A percentile compares a stretch with the other conserved stretches of the same genome.
Evolutionary conservation across 2,329 filamentous ascomycete species (phyloP).

Genomic region (Epichloe brachyelytri): DNA sequence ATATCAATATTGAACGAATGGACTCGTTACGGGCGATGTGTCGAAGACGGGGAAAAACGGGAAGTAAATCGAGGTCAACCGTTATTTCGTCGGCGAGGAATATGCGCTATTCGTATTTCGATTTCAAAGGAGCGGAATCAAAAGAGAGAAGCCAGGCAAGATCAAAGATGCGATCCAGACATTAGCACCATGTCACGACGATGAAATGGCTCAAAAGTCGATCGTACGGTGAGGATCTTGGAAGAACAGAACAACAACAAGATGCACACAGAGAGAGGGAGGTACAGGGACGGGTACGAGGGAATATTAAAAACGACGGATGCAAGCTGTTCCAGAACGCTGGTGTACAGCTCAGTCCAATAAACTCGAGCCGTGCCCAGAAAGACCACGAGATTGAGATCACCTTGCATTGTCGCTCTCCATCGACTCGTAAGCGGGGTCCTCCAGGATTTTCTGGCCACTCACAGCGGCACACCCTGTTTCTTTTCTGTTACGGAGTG

Average conservation of each 20-base stretch:
- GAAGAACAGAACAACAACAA: background rate
- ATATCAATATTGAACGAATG: background rate
- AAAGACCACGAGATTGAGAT: background rate
- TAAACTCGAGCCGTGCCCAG: background rate
- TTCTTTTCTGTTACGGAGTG: background rate
- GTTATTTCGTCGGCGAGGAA: background rate
- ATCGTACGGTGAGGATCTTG: background rate
- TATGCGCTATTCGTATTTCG: background rate
- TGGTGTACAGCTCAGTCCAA: background rate
- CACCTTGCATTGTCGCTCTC: background rate
- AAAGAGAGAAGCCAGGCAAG: background rate
- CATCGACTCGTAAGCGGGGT: background rate
- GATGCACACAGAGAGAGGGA: background rate
- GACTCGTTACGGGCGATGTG: background rate
- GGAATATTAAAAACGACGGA: background rate
- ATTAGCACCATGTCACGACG: background rate
- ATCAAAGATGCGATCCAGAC: background rate
- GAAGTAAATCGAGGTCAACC: background rate
- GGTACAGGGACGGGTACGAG: background rate
- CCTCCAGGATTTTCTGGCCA: background rate
- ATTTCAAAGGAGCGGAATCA: background rate
- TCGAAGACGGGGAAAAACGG: no score
- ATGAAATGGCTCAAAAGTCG: background rate
- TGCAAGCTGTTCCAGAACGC: background rate
- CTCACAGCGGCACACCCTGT: background rate